Percentiles rank a stretch among this genome's conserved stretches.
Evolutionary conservation across 495 filamentous ascomycete genomes (phyloP).

Genomic region (Geoglossum glabrum): DNA sequence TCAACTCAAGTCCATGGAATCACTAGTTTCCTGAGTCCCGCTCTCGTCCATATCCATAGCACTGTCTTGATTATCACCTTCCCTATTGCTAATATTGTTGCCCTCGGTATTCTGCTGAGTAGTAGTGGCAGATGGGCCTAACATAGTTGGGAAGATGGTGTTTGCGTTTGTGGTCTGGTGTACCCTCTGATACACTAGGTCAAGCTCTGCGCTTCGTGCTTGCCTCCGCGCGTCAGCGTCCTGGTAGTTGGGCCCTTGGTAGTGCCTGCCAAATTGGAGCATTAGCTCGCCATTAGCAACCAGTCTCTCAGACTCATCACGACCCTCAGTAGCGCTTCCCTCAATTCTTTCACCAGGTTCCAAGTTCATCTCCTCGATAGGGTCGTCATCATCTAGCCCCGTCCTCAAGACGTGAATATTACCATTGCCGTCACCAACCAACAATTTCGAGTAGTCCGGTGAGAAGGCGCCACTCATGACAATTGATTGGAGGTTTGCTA

Average conservation of each 20-base stretch:
- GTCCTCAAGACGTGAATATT: conserved; percentile 43
- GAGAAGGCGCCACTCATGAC: conserved; percentile 52
- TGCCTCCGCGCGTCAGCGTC: not conserved
- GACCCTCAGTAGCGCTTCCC: not conserved
- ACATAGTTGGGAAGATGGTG: no score
- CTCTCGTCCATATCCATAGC: not conserved
- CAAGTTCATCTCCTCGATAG: not conserved
- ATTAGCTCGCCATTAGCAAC: not conserved
- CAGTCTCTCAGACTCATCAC: not conserved
- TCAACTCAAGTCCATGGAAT: not conserved
- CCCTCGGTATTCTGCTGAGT: no score
- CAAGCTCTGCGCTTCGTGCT: not conserved
- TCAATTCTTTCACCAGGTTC: not conserved
- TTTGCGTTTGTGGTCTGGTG: not conserved
- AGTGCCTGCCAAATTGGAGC: not conserved
- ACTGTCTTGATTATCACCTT: no score
- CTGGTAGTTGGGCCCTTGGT: not conserved
- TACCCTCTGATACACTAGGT: not conserved
- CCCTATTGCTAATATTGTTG: no score
- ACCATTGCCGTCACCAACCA: conserved; percentile 60
- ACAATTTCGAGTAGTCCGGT: conserved; percentile 44
- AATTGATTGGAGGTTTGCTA: conserved; percentile 27
- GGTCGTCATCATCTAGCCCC: not conserved
- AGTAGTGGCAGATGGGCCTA: no score
- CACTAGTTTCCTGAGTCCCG: not conserved